phyloP scores from a whole-genome alignment of 2,329 filamentous ascomycete species.

The Colletotrichum graminicola region DNA sequence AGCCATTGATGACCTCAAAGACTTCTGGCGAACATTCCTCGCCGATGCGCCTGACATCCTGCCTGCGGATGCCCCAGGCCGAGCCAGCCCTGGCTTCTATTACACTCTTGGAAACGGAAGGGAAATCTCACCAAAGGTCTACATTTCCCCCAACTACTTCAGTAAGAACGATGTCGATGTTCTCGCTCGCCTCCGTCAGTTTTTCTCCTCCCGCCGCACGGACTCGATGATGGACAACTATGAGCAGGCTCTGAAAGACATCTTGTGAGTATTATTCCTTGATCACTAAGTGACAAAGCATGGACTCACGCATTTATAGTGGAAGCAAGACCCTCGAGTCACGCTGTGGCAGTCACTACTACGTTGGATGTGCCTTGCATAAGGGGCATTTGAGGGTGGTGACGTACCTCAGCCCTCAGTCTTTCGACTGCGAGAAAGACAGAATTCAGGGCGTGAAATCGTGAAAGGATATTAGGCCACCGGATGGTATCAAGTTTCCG shows the following conservation, averaged over 20 bases:
- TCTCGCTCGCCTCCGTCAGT: constrained; percentile 29
- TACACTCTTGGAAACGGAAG: constrained; percentile 36
- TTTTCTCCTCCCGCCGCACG: constrained; percentile 34
- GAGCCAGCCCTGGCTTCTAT: constrained; percentile 36
- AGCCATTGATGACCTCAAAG: constrained; percentile 34
- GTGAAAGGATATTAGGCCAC: neutral
- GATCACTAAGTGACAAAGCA: neutral
- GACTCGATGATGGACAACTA: constrained; percentile 40
- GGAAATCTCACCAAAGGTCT: constrained; percentile 37
- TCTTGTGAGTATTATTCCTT: constrained; percentile 23
- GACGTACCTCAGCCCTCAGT: constrained; percentile 38
- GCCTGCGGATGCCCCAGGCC: constrained; percentile 27
- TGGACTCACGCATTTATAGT: constrained; percentile 10
- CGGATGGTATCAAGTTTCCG: no score
- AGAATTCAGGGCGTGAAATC: constrained; percentile 10
- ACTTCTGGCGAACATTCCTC: constrained; percentile 31
- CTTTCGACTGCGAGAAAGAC: constrained; percentile 36
- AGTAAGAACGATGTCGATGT: constrained; percentile 32
- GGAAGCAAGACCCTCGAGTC: constrained; percentile 32
- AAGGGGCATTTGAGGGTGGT: constrained; percentile 39
- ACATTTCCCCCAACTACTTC: constrained; percentile 36
- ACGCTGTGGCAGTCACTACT: constrained; percentile 38
- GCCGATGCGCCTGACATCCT: constrained; percentile 26
- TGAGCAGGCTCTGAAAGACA: constrained; percentile 32
- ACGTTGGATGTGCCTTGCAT: constrained; percentile 33